A percentile compares a stretch with the other conserved stretches of the same genome.
Evolutionary conservation across 1,139 yeast genomes (phyloP).

Genomic region (Ogataea hybrid): DNA sequence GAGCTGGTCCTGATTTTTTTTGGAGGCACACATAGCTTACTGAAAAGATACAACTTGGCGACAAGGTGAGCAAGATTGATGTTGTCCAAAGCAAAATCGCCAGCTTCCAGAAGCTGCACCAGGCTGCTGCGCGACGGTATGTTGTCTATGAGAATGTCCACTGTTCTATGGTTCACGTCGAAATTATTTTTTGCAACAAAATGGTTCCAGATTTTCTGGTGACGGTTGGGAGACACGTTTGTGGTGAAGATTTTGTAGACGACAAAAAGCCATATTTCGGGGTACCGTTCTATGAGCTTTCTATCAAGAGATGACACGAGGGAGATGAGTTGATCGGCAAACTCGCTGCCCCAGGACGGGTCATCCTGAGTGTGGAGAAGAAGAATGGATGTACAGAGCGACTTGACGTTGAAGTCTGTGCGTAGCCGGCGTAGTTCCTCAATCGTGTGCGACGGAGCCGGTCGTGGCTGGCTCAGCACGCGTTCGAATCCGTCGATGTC

Average conservation of each 20-base stretch:
- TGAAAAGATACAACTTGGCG: constrained; percentile 25
- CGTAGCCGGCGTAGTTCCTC: constrained; percentile 20
- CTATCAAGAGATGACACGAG: constrained; percentile 21
- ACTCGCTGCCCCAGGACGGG: constrained; percentile 1
- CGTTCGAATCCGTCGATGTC: constrained; percentile 30
- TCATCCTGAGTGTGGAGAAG: constrained; percentile 14
- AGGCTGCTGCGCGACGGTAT: constrained; percentile 13
- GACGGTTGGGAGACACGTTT: constrained; percentile 6
- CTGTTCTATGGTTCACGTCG: constrained; percentile 17
- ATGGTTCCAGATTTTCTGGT: constrained; percentile 17
- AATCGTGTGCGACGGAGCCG: constrained; percentile 8
- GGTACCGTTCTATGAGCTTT: constrained; percentile 21
- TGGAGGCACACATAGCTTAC: constrained; percentile 5
- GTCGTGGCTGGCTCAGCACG: constrained; percentile 10
- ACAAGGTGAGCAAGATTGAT: constrained; percentile 25
- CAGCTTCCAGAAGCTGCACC: constrained; percentile 14
- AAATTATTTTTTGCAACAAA: constrained; percentile 15
- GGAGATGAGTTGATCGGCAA: constrained; percentile 19
- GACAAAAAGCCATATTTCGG: constrained; percentile 31
- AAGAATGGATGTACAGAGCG: constrained; percentile 29
- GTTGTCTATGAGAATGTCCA: constrained; percentile 26
- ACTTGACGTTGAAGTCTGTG: constrained; percentile 27
- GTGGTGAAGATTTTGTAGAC: constrained; percentile 25
- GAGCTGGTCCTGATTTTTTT: constrained; percentile 7
- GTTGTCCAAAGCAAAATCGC: constrained; percentile 23